Conservation (phyloP, 179 eudicot species). For the Carnegiea gigantea region DNA sequence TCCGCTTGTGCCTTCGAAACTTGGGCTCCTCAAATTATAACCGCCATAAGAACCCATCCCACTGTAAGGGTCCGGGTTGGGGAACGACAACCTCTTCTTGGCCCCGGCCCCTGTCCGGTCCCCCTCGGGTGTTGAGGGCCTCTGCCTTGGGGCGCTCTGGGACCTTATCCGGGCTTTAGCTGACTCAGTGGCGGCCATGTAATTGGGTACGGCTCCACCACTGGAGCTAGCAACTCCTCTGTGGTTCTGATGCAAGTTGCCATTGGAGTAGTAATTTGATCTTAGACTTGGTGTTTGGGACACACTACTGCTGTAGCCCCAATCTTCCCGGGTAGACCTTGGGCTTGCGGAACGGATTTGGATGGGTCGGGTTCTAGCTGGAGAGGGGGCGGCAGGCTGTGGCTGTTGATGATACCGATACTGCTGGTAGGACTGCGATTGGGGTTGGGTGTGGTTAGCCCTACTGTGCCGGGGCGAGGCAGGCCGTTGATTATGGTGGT, state of each 20-base stretch:
- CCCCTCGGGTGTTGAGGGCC: conserved; percentile 71
- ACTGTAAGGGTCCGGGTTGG: conserved; percentile 53
- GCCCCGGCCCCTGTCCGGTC: conserved; percentile 43
- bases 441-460: conserved; percentile 29
- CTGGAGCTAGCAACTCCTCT: conserved; percentile 18
- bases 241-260: conserved; percentile 25
- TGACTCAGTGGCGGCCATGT: conserved; percentile 87
- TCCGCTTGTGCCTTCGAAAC: conserved; percentile 56
- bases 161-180: conserved; percentile 69
- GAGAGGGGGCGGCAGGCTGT: conserved; percentile 56
- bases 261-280: conserved; percentile 48
- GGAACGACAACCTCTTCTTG: conserved; percentile 66
- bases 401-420: conserved; percentile 32
- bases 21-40: conserved; percentile 57
- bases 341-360: conserved; percentile 84
- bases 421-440: conserved; percentile 25
- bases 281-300: conserved; percentile 67
- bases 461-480: conserved; percentile 53
- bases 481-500: conserved; percentile 41
- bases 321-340: conserved; percentile 44
- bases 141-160: conserved; percentile 77
- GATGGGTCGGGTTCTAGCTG: conserved; percentile 51
- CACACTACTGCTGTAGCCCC: conserved; percentile 31
- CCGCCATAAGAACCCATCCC: conserved; percentile 31
- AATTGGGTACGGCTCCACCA: conserved; percentile 51